Conservation (phyloP, 768 basidiomycete genomes). For the Suillus occidentalis region DNA sequence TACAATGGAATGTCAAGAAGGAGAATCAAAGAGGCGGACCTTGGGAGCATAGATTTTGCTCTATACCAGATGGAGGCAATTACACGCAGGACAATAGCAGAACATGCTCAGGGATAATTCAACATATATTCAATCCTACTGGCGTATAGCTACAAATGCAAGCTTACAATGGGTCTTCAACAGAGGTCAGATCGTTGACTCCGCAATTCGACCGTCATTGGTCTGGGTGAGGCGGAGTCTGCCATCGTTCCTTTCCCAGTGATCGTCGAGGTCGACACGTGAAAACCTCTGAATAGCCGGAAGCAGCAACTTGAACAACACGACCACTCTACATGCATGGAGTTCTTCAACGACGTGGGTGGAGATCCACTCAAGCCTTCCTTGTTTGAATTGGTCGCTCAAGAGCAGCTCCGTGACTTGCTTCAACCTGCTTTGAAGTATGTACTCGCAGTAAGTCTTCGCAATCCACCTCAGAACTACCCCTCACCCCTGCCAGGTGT, state of each 20-base stretch:
- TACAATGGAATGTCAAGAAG: not conserved
- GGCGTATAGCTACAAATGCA: not conserved
- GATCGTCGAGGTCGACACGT: not conserved
- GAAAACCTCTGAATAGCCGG: not conserved
- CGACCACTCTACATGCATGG: conserved; percentile 47
- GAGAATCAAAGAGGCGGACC: not conserved
- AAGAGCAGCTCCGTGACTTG: conserved; percentile 89
- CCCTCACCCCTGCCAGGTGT: conserved; percentile 56
- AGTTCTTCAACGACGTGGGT: conserved; percentile 79
- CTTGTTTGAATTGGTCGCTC: conserved; percentile 88
- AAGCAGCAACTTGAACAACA: not conserved
- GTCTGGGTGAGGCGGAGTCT: not conserved
- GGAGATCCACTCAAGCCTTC: conserved; percentile 75
- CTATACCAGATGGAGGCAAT: conserved; percentile 4
- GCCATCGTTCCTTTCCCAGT: not conserved
- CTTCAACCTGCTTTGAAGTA: conserved; percentile 95
- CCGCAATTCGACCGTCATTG: not conserved
- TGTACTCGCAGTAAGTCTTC: conserved; percentile 72
- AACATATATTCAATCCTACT: not conserved
- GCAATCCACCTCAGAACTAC: not conserved
- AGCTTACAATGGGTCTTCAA: not conserved
- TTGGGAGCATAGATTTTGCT: not conserved
- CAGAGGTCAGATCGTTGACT: not conserved
- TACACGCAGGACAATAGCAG: not conserved
- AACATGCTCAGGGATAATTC: not conserved